Conservation (phyloP, 164 flowering plant genomes). For the Kingdonia uniflora region DNA sequence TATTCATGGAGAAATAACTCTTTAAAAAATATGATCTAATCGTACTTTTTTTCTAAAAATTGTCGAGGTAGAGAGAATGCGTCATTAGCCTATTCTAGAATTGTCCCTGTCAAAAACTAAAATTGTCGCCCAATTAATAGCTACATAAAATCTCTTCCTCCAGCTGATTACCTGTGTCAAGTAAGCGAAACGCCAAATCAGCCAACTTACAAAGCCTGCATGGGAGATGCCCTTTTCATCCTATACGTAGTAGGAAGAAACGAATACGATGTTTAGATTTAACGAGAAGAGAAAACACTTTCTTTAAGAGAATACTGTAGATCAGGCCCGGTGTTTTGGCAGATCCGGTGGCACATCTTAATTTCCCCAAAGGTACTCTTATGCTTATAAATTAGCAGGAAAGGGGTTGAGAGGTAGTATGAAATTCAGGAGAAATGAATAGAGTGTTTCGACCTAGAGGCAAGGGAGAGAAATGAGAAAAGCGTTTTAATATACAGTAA, state of each 20-base stretch:
- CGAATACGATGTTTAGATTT: background rate
- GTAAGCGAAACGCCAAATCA: constrained; percentile 84
- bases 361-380: too few species aligned
- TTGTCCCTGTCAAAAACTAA: constrained; percentile 71
- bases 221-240: constrained; percentile 54
- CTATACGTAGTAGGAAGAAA: constrained; percentile 18
- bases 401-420: too few species aligned
- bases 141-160: constrained; percentile 86
- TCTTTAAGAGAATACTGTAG: too few species aligned
- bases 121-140: constrained; percentile 89
- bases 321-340: too few species aligned
- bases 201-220: constrained; percentile 75
- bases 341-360: too few species aligned
- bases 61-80: background rate
- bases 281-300: background rate
- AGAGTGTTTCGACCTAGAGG: too few species aligned
- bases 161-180: constrained; percentile 75
- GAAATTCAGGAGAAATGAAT: too few species aligned
- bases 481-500: too few species aligned
- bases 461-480: too few species aligned
- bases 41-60: background rate
- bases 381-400: too few species aligned
- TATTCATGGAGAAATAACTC: too few species aligned
- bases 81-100: constrained; percentile 37
- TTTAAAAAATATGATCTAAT: background rate